Evolutionary conservation across 345 rosid species (phyloP).

Genomic region (Hibiscus tridactylites): DNA sequence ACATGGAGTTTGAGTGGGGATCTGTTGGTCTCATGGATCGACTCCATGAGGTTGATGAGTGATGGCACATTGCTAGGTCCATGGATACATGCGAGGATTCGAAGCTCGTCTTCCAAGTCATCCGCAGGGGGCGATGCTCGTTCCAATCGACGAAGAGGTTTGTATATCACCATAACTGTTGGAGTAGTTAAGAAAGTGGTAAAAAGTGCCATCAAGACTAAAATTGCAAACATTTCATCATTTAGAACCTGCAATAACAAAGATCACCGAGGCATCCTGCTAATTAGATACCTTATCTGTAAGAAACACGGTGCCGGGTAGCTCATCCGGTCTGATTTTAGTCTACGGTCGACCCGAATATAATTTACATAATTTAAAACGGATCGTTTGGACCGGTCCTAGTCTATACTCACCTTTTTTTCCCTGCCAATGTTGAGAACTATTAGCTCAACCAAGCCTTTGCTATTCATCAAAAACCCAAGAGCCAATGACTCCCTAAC

Average conservation of each 20-base stretch:
- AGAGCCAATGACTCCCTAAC: constrained; percentile 43
- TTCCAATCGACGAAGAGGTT: constrained; percentile 14
- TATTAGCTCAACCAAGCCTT: constrained; percentile 43
- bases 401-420: constrained; percentile 19
- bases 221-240: constrained; percentile 36
- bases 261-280: not conserved
- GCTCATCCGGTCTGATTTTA: too few relatives aligned
- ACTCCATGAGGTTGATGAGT: constrained; percentile 22
- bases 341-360: too few relatives aligned
- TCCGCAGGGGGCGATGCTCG: not conserved
- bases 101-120: constrained; percentile 9
- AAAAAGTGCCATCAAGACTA: constrained; percentile 38
- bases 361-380: too few relatives aligned
- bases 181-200: constrained; percentile 40
- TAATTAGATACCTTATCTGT: not conserved
- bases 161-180: constrained; percentile 26
- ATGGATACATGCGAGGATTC: constrained; percentile 30
- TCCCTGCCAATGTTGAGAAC: constrained; percentile 60
- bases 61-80: constrained; percentile 24
- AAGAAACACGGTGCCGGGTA: not conserved
- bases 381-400: too few relatives aligned
- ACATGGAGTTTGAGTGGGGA: constrained; percentile 19
- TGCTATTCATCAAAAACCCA: constrained; percentile 56
- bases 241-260: constrained; percentile 26
- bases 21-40: constrained; percentile 10